These are phyloP conservation scores for Phytopythium sindhum DNA, from an alignment of 352 stramenopile genomes.

Conservation along the genomic window DNA sequence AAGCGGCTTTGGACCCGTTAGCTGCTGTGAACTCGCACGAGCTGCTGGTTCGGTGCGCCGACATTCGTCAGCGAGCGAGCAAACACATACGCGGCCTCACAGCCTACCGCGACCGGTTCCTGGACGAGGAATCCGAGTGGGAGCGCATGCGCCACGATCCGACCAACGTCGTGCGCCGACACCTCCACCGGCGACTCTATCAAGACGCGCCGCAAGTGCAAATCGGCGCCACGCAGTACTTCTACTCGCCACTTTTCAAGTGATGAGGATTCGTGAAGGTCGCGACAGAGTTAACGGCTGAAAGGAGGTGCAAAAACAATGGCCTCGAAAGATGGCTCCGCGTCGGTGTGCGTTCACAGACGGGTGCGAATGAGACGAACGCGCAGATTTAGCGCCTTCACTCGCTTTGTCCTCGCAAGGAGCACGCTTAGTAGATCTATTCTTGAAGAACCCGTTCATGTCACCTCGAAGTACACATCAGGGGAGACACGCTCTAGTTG, in stretches of 20 bases:
- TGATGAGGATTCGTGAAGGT: slow-evolving; percentile 2
- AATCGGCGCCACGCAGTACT: slow-evolving; percentile 57
- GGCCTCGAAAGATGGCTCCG: too few relatives aligned
- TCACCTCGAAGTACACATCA: too few relatives aligned
- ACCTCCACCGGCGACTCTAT: slow-evolving; percentile 50
- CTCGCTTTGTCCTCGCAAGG: too few relatives aligned
- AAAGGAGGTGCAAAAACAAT: too few relatives aligned
- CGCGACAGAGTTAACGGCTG: too few relatives aligned
- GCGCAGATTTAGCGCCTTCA: too few relatives aligned
- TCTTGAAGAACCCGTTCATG: too few relatives aligned
- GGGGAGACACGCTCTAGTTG: too few relatives aligned
- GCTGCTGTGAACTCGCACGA: slow-evolving; percentile 64
- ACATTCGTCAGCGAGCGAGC: slow-evolving; percentile 58
- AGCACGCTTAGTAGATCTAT: too few relatives aligned
- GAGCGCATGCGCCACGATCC: slow-evolving; percentile 64
- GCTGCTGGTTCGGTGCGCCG: slow-evolving; percentile 56
- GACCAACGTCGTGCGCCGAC: slow-evolving; percentile 57
- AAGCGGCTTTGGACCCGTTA: slow-evolving; percentile 41
- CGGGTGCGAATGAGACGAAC: too few relatives aligned
- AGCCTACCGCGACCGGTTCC: slow-evolving; percentile 47
- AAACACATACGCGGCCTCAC: slow-evolving; percentile 38
- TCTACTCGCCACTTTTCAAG: slow-evolving; percentile 63
- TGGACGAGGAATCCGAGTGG: slow-evolving; percentile 56
- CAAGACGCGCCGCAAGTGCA: slow-evolving; percentile 62
- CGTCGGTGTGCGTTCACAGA: too few relatives aligned